Percentiles rank a stretch among this genome's conserved stretches.
Conservation (phyloP, 306 rosid species). For the Morella rubra region DNA sequence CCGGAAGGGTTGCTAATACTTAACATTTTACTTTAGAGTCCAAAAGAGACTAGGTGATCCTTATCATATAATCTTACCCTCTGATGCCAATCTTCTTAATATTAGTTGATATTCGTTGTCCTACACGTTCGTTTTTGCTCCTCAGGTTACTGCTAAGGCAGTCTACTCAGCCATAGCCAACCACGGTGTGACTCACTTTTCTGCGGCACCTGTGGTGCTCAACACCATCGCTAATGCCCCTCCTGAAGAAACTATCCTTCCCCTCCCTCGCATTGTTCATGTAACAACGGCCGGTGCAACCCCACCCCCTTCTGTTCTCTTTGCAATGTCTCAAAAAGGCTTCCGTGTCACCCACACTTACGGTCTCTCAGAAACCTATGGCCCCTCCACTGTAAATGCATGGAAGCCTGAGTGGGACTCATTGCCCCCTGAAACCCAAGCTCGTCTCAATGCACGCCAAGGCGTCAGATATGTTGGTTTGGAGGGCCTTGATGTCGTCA, state of each 20-base stretch:
- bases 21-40: no score
- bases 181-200: slow-evolving; percentile 80
- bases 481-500: slow-evolving; percentile 67
- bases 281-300: slow-evolving; percentile 95
- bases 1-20: not conserved
- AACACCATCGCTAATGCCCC: slow-evolving; percentile 77
- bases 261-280: slow-evolving; percentile 72
- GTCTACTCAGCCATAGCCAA: slow-evolving; percentile 70
- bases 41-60: not conserved
- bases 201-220: slow-evolving; percentile 94
- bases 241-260: slow-evolving; percentile 65
- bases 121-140: slow-evolving; percentile 3
- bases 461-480: slow-evolving; percentile 72
- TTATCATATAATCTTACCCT: not conserved
- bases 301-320: slow-evolving; percentile 88
- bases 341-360: slow-evolving; percentile 87
- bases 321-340: slow-evolving; percentile 9
- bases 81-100: not conserved
- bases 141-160: slow-evolving; percentile 74
- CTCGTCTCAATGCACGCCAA: slow-evolving; percentile 79
- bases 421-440: slow-evolving; percentile 57
- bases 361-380: slow-evolving; percentile 87
- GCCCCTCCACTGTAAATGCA: slow-evolving; percentile 79
- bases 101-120: not conserved
- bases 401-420: slow-evolving; percentile 96